Percentiles rank a stretch among this genome's conserved stretches.
phyloP scores from a whole-genome alignment of 2,329 filamentous ascomycete species.

The Apiospora sp. region DNA sequence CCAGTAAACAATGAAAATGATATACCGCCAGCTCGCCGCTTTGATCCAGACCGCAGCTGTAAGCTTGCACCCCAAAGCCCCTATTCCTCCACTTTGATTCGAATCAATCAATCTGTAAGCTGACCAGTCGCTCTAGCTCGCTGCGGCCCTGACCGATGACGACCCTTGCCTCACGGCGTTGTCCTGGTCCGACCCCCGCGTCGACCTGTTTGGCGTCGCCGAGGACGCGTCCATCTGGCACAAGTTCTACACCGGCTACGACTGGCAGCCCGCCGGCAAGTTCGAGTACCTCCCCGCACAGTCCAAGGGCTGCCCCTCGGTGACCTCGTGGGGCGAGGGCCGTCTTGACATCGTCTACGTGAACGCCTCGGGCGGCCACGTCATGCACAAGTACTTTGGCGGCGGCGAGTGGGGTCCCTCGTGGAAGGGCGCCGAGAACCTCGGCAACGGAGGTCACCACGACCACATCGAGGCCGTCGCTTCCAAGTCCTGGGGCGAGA shows the following conservation, averaged over 20 bases:
- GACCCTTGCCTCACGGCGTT: constrained; percentile 21
- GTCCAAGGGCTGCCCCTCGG: constrained; percentile 29
- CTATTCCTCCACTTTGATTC: neutral
- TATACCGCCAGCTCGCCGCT: neutral
- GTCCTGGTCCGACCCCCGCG: constrained; percentile 25
- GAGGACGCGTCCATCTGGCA: constrained; percentile 25
- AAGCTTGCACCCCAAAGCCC: neutral
- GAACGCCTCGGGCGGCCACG: constrained; percentile 25
- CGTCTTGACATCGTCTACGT: constrained; percentile 33
- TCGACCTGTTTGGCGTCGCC: constrained; percentile 26
- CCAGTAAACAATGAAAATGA: neutral
- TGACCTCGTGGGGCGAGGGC: constrained; percentile 32
- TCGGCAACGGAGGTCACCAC: constrained; percentile 27
- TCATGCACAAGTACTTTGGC: constrained; percentile 36
- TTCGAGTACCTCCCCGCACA: constrained; percentile 32
- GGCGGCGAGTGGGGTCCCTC: constrained; percentile 34
- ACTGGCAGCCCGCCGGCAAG: constrained; percentile 32
- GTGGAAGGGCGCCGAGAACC: constrained; percentile 29
- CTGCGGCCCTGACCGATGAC: neutral
- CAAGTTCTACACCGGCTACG: constrained; percentile 31
- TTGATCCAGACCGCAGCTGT: constrained; percentile 1
- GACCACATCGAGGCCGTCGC: constrained; percentile 21
- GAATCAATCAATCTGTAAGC: neutral
- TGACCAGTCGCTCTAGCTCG: neutral
- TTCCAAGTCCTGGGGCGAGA: constrained; percentile 27